Base-by-base conservation (phyloP, 2,329 filamentous ascomycete species). In the Xylaria hypoxylon region DNA sequence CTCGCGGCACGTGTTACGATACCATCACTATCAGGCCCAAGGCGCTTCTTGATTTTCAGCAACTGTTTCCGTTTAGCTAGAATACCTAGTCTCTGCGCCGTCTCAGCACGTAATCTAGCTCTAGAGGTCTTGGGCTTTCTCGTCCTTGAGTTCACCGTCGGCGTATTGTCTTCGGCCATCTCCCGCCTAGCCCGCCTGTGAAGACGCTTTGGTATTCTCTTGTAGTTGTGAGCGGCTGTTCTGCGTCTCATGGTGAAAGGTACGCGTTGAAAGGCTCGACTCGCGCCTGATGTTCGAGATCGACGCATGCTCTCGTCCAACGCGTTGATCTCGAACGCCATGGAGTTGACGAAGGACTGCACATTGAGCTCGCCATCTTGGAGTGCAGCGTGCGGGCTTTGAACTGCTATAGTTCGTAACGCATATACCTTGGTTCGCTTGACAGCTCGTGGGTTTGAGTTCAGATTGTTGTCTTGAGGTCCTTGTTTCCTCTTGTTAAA, bases 171-270 rank as follows among this genome's bases (percentile, higher is more conserved):
- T 62, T 96, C 92, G 17, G 84, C 83, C 89, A 97, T 96, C 85
- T 96, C 87, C 68, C 79, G 82, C 73, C 83, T 86, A 0, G 93
- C 94, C 71, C 91, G 86, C 44, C 81, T 81, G 62, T 91, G 87
- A 75, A 98, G 80, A 68, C 93, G 84, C 76, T 90, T 91, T 2
- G 96, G 96, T 17, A 99, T 90, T 68, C 91, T 88, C 80, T 95
- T 97, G 40, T 92, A 92, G 85, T 99, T 97, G 80, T 99, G 96
- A 78, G 94, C 97, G 22, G 95, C 96, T 0, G 95, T 97, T 73
- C 96, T 86, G 70, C 96, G 86, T 71, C 96, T 86, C 86, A 99
- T 82, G 56, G 90, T 89, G 71, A 93, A 88, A 1, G 96, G 96
- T 5, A 99, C 92, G 72, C 93, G 88, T 79, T 99, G 96, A 75